phyloP scores from a whole-genome alignment of 495 filamentous ascomycete genomes.

The Trichoderma reesei region DNA sequence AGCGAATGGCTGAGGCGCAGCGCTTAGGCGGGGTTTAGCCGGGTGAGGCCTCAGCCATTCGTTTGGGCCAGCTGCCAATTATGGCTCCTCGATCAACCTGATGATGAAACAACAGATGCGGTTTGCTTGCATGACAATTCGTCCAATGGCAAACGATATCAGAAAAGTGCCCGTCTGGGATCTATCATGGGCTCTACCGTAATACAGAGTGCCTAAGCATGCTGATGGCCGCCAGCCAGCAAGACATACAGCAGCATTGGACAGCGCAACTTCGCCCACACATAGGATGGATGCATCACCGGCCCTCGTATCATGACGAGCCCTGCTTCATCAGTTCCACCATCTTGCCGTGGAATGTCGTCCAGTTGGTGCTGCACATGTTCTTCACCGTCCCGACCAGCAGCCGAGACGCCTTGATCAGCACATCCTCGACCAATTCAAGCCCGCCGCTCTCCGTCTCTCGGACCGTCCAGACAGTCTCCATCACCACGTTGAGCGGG shows the following conservation, averaged over 20 bases:
- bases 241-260: too few species aligned
- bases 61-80: neutral
- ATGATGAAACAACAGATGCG: too few species aligned
- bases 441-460: conserved; percentile 15
- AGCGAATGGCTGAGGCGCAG: neutral
- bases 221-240: too few species aligned
- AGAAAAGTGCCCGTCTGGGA: too few species aligned
- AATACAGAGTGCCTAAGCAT: too few species aligned
- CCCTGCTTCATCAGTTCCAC: conserved; percentile 24
- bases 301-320: neutral
- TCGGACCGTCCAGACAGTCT: conserved; percentile 32
- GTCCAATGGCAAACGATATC: too few species aligned
- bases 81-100: neutral
- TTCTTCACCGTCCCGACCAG: conserved; percentile 32
- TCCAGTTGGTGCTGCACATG: conserved; percentile 34
- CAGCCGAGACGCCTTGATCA: conserved; percentile 31
- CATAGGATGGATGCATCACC: too few species aligned
- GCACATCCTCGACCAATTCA: conserved; percentile 31
- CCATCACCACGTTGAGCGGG: conserved; percentile 36
- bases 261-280: too few species aligned
- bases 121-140: too few species aligned
- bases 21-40: neutral
- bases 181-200: too few species aligned
- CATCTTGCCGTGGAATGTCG: conserved; percentile 32
- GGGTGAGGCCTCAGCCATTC: neutral